Evolutionary conservation across 805 yeast species (phyloP).

Genomic region (Peterozyma xylosa): DNA sequence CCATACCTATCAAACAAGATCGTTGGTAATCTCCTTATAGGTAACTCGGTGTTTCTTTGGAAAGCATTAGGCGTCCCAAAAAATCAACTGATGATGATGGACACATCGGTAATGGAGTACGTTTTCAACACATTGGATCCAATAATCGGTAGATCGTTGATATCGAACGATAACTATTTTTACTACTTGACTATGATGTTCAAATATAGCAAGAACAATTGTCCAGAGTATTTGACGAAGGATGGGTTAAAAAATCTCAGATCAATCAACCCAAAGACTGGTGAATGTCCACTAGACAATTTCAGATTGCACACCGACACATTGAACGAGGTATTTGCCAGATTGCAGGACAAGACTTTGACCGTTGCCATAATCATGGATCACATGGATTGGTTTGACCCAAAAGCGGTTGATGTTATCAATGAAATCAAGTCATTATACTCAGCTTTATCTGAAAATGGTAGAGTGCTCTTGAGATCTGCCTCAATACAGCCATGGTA

Average conservation of each 20-base stretch:
- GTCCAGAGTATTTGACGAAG: conserved; percentile 68
- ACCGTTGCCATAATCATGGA: conserved; percentile 83
- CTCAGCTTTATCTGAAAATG: conserved; percentile 56
- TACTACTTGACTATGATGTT: conserved; percentile 66
- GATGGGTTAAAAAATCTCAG: conserved; percentile 47
- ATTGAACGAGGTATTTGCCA: conserved; percentile 64
- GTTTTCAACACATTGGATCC: conserved; percentile 78
- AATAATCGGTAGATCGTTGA: conserved; percentile 50
- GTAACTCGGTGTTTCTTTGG: conserved; percentile 85
- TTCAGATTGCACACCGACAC: conserved; percentile 77
- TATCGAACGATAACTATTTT: conserved; percentile 70
- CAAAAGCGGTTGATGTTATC: conserved; percentile 53
- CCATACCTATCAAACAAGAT: conserved; percentile 69
- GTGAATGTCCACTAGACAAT: conserved; percentile 48
- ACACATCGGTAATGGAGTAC: conserved; percentile 60
- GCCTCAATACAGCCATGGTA: conserved; percentile 78
- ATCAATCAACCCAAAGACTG: conserved; percentile 12
- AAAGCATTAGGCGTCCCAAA: conserved; percentile 86
- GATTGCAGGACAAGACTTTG: conserved; percentile 54
- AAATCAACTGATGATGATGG: conserved; percentile 79
- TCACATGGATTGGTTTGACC: conserved; percentile 89
- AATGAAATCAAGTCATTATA: conserved; percentile 59
- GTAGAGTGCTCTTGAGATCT: conserved; percentile 70
- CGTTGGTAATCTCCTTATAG: conserved; percentile 59
- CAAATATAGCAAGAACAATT: conserved; percentile 49